Conservation (phyloP, 1,139 yeast species). For the Saccharomycopsis hybrid region DNA sequence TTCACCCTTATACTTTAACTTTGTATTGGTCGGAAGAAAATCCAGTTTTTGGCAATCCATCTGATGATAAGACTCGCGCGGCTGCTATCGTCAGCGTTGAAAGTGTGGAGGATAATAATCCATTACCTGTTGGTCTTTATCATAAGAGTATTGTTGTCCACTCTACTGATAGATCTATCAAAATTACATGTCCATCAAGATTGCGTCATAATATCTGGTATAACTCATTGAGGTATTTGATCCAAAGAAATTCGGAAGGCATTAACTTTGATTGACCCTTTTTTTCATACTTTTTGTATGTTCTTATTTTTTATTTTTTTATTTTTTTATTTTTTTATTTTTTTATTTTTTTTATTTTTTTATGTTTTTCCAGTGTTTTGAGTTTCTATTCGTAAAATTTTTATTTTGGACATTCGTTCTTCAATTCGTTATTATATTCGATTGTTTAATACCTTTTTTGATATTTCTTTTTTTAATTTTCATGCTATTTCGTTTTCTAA, state of each 20-base stretch:
- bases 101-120: conserved; percentile 78
- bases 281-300: background rate
- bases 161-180: conserved; percentile 62
- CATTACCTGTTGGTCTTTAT: conserved; percentile 83
- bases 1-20: conserved; percentile 88
- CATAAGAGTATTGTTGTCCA: conserved; percentile 77
- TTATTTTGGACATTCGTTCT: too few relatives aligned
- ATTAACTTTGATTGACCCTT: conserved; percentile 15
- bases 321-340: background rate
- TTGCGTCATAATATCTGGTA: conserved; percentile 91
- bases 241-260: conserved; percentile 33
- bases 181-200: conserved; percentile 82
- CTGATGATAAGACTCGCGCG: conserved; percentile 62
- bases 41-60: conserved; percentile 70
- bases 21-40: conserved; percentile 83
- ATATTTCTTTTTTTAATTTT: too few relatives aligned
- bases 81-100: conserved; percentile 77
- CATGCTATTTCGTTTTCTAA: too few relatives aligned
- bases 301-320: background rate
- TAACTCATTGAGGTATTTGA: conserved; percentile 71
- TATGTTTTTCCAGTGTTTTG: background rate
- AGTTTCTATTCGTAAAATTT: too few relatives aligned
- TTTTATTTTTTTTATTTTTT: background rate
- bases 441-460: too few relatives aligned
- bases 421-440: too few relatives aligned